Conservation (phyloP, 805 yeast genomes). For the Pichia eremophila region DNA sequence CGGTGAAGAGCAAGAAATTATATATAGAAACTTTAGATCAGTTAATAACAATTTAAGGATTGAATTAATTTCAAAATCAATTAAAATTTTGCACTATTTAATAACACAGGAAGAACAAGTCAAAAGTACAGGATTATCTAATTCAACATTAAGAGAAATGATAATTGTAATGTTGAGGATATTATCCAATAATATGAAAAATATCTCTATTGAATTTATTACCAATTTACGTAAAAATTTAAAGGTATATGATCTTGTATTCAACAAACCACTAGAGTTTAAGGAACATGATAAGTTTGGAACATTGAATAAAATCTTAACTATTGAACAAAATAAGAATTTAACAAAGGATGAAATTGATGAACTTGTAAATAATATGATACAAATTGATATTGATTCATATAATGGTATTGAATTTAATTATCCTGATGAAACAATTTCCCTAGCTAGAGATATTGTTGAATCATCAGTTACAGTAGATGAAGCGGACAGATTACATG, state of each 20-base stretch:
- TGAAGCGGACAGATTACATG: constrained; percentile 67
- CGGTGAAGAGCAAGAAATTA: constrained; percentile 39
- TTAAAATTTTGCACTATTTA: constrained; percentile 30
- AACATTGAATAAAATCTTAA: constrained; percentile 11
- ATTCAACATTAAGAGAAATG: constrained; percentile 22
- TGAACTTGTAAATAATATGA: constrained; percentile 21
- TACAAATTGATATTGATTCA: constrained; percentile 20
- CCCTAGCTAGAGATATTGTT: constrained; percentile 60
- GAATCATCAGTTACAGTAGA: constrained; percentile 63
- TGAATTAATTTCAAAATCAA: constrained; percentile 31
- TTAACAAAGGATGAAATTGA: constrained; percentile 16
- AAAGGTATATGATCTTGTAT: constrained; percentile 15
- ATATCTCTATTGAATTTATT: constrained; percentile 17
- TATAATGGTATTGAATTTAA: constrained; percentile 56
- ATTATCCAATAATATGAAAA: constrained; percentile 24
- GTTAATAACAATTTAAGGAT: constrained; percentile 29
- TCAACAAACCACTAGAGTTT: constrained; percentile 16
- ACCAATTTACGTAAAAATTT: constrained; percentile 14
- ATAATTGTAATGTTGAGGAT: constrained; percentile 23
- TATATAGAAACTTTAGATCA: constrained; percentile 37
- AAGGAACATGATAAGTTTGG: constrained; percentile 30
- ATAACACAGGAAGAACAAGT: constrained; percentile 20
- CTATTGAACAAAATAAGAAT: not conserved
- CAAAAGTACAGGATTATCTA: constrained; percentile 18
- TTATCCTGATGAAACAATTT: constrained; percentile 54